Evolutionary conservation across 75 land plant genomes (phyloP).

Genomic region (Pseudotsuga menziesii): DNA sequence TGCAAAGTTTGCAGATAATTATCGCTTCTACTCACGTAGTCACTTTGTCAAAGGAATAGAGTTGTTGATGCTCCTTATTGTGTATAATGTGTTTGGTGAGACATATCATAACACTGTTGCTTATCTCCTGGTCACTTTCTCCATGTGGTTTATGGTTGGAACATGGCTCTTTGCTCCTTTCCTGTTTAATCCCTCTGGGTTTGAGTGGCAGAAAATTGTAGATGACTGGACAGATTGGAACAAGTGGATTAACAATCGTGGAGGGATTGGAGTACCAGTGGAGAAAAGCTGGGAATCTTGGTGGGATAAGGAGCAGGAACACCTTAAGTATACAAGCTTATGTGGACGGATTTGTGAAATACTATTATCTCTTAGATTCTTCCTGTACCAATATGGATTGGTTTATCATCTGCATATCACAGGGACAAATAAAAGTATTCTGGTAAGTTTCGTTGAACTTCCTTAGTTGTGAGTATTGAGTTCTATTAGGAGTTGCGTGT

Average conservation of each 20-base stretch:
- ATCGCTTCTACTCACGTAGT: conserved; percentile 92
- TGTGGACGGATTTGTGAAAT: conserved; percentile 66
- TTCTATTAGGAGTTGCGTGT: neutral
- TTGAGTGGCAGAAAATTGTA: conserved; percentile 95
- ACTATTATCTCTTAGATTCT: conserved; percentile 66
- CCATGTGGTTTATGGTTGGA: conserved; percentile 96
- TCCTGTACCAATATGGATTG: conserved; percentile 69
- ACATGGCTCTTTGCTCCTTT: conserved; percentile 77
- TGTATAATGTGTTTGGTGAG: conserved; percentile 67
- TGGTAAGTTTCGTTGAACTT: conserved; percentile 31
- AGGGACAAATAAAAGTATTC: conserved; percentile 23
- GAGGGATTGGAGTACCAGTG: conserved; percentile 87
- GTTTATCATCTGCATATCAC: conserved; percentile 73
- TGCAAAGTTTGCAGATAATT: conserved; percentile 95
- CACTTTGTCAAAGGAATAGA: conserved; percentile 97
- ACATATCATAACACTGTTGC: conserved; percentile 53
- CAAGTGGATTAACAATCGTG: conserved; percentile 89
- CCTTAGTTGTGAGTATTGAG: neutral
- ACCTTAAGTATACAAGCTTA: conserved; percentile 64
- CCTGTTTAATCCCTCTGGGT: conserved; percentile 71
- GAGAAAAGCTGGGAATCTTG: conserved; percentile 99
- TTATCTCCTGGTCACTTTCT: conserved; percentile 68
- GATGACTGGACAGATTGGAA: conserved; percentile 99
- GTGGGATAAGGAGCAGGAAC: conserved; percentile 97
- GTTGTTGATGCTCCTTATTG: conserved; percentile 74